Percentiles rank a stretch among this genome's conserved stretches.
Evolutionary conservation across 2,329 filamentous ascomycete species (phyloP).

Genomic region (Madurella mycetomatis): DNA sequence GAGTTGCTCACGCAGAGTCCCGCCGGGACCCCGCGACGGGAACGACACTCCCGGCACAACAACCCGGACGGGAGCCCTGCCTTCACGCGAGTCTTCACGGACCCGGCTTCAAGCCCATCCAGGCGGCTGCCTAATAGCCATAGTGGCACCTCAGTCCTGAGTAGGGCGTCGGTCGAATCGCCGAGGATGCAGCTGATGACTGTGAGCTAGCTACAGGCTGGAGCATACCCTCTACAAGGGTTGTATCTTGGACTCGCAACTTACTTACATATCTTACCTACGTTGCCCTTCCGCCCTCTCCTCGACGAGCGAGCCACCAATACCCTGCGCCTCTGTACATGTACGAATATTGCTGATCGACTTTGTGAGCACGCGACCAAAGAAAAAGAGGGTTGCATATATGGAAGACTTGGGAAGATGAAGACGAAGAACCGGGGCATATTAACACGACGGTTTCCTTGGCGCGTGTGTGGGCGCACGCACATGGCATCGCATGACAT

Average conservation of each 20-base stretch:
- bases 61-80: constrained; percentile 56
- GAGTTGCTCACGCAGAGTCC: constrained; percentile 57
- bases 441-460: not conserved
- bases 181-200: constrained; percentile 64
- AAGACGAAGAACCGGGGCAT: not conserved
- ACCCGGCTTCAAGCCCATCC: constrained; percentile 53
- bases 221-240: too few species aligned
- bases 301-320: not conserved
- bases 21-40: constrained; percentile 44
- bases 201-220: constrained; percentile 42
- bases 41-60: constrained; percentile 38
- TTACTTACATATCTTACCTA: not conserved
- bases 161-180: constrained; percentile 46
- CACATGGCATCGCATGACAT: not conserved
- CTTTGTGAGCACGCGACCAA: too few species aligned
- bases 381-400: not conserved
- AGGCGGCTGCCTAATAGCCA: constrained; percentile 48
- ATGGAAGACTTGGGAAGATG: not conserved
- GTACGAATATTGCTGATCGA: constrained; percentile 18
- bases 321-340: constrained; percentile 19
- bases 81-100: constrained; percentile 62
- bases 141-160: constrained; percentile 50
- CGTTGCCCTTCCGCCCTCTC: not conserved
- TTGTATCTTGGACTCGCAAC: too few species aligned
- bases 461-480: too few species aligned